Base-by-base conservation (phyloP, 306 rosid genomes). In the Pterocarpus santalinus region DNA sequence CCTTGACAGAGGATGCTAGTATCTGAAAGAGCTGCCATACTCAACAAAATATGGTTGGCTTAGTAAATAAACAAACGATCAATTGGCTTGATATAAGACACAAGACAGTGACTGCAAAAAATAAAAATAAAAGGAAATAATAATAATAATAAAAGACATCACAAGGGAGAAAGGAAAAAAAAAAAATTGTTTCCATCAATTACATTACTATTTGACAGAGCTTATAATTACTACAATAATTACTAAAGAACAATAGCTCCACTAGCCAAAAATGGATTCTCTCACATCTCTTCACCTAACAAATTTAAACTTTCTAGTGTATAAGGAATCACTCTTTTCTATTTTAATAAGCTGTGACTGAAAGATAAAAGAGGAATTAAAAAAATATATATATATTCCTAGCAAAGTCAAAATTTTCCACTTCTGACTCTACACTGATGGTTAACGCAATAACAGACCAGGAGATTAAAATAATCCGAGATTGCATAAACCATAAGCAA, bases 331-430 rank as follows among this genome's bases (percentile, higher is more conserved):
- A 65, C 58, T 82, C 74, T 82, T 76, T 78, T 60, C 72, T 78
- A 80, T 73, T 80, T 85, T 57, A 87, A 77, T 72, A 78, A 28
- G 71, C 88, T 82, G 52, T 80, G 75, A 70, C 77, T 65, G 82
- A 75, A 81, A 72, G 10, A 60, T 14, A 65, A 72, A 85, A 71
- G 67, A 32, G 2, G 7, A 73, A 78, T 35, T 17, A 5, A 11
- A 14, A 70, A 14, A 82, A 84, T 65, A 70, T 5, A 43, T 43
- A 43, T 43, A 14, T 74, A 55, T 79, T 88, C 82, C 91, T 87
- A 84, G 77, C 33, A 36, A 76, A 84, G 87, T 85, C 89, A 88
- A 90, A 91, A 90, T 30, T 88, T 84, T 88, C 88, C 87, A 85
- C 88, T 87, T 88, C 87, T 86, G 91, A 83, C 90, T 68, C 87